Percentiles rank a stretch among this genome's conserved stretches.
Conservation (phyloP, 1,284 basidiomycete species). For the Nidula niveotomentosa region DNA sequence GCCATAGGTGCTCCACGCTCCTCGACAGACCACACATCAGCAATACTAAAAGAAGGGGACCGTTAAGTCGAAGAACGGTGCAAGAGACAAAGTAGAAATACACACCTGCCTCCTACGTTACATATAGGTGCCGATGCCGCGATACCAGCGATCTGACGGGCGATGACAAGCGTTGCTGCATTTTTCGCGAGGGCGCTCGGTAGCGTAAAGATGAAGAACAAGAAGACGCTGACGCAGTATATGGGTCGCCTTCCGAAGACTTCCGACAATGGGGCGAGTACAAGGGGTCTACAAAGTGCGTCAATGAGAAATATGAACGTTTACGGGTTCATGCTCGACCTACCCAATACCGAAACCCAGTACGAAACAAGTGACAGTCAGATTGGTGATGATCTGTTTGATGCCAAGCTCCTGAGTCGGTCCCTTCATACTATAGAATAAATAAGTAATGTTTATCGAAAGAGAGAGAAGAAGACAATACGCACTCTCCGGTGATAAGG, state of each 20-base stretch:
- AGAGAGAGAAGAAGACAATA: constrained; percentile 3
- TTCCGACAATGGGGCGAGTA: constrained; percentile 44
- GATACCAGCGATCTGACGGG: constrained; percentile 61
- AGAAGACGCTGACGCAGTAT: constrained; percentile 54
- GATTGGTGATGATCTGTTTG: constrained; percentile 31
- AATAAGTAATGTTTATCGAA: not conserved
- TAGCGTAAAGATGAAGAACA: constrained; percentile 62
- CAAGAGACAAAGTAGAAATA: not conserved
- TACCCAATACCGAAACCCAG: constrained; percentile 39
- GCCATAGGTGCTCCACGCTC: constrained; percentile 64
- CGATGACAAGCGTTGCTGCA: constrained; percentile 57
- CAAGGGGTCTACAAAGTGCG: constrained; percentile 22
- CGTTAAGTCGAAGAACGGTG: not conserved
- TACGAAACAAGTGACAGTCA: constrained; percentile 36
- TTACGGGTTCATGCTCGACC: not conserved
- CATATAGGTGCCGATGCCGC: constrained; percentile 46
- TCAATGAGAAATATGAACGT: not conserved
- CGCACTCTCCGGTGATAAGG: constrained; percentile 37
- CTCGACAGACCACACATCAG: constrained; percentile 57
- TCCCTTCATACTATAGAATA: constrained; percentile 24
- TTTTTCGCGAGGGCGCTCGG: constrained; percentile 63
- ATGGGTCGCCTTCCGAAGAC: constrained; percentile 43
- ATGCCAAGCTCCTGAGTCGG: constrained; percentile 27
- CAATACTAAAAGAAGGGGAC: constrained; percentile 27
- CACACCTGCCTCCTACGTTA: constrained; percentile 37